These are phyloP conservation scores for Exophiala sp. DNA, from an alignment of 2,329 filamentous ascomycete species.

Conservation along the genomic window DNA sequence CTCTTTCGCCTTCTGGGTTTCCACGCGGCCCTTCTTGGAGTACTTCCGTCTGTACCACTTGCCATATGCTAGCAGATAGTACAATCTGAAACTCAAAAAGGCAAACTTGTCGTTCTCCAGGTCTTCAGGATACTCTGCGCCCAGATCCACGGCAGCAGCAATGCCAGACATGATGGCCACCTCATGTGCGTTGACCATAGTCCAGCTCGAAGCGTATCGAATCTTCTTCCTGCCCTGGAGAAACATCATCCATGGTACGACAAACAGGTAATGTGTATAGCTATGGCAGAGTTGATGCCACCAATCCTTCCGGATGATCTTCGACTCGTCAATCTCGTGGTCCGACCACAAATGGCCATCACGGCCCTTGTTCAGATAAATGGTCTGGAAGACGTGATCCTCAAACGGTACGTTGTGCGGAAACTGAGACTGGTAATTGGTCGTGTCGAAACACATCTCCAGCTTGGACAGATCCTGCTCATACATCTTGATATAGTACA, in stretches of 20 bases:
- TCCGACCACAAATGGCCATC: slow-evolving; percentile 56
- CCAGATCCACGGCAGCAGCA: slow-evolving; percentile 65
- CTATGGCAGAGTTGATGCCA: slow-evolving; percentile 62
- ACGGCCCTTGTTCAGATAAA: slow-evolving; percentile 56
- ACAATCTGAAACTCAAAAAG: slow-evolving; percentile 58
- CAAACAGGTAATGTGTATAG: slow-evolving; percentile 59
- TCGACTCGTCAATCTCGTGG: slow-evolving; percentile 53
- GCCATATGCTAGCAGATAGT: slow-evolving; percentile 60
- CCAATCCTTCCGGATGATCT: slow-evolving; percentile 59
- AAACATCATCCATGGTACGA: slow-evolving; percentile 69
- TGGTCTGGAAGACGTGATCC: slow-evolving; percentile 66
- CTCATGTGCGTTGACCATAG: slow-evolving; percentile 63
- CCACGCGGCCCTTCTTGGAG: slow-evolving; percentile 1
- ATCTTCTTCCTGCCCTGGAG: slow-evolving; percentile 64
- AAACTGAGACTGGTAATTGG: slow-evolving; percentile 72
- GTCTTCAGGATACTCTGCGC: slow-evolving; percentile 61
- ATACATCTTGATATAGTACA: slow-evolving; percentile 61
- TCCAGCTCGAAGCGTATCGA: slow-evolving; percentile 65
- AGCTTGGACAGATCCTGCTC: slow-evolving; percentile 51
- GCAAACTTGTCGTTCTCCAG: slow-evolving; percentile 62
- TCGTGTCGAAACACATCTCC: slow-evolving; percentile 68
- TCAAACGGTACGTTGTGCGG: slow-evolving; percentile 48
- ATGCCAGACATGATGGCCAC: slow-evolving; percentile 68
- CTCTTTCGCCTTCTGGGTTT: slow-evolving; percentile 35
- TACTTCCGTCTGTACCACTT: slow-evolving; percentile 51